Evolutionary conservation across 2,329 filamentous ascomycete genomes (phyloP).

Genomic region (Neurospora sp.): DNA sequence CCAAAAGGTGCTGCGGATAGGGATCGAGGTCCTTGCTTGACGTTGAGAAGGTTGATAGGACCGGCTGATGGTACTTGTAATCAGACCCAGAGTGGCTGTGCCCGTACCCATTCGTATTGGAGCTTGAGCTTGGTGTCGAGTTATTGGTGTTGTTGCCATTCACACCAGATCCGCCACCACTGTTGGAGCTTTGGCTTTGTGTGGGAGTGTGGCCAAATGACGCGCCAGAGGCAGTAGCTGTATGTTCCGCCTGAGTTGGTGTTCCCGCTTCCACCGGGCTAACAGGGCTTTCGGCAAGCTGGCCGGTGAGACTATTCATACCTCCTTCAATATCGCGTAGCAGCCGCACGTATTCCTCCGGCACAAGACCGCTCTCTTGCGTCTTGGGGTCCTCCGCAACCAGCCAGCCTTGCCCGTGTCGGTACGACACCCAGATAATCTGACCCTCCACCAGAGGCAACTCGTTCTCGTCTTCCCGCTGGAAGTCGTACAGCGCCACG

Average conservation of each 20-base stretch:
- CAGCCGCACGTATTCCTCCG: conserved; percentile 90
- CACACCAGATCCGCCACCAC: conserved; percentile 16
- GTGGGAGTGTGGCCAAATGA: conserved; percentile 38
- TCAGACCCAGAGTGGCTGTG: background rate
- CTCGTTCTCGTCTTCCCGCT: conserved; percentile 92
- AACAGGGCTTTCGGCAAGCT: conserved; percentile 41
- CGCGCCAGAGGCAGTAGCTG: conserved; percentile 1
- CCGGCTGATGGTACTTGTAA: conserved; percentile 47
- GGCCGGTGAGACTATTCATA: conserved; percentile 60
- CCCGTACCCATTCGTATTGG: conserved; percentile 36
- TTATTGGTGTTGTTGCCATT: conserved; percentile 10
- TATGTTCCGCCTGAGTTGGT: conserved; percentile 51
- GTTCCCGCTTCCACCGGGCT: conserved; percentile 44
- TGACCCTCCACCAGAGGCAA: conserved; percentile 87
- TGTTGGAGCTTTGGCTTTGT: conserved; percentile 22
- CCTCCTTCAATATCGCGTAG: conserved; percentile 90
- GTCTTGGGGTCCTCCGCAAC: conserved; percentile 94
- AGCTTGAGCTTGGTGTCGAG: conserved; percentile 12
- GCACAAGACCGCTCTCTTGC: conserved; percentile 86
- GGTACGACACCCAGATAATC: conserved; percentile 91
- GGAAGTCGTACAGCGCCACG: conserved; percentile 91
- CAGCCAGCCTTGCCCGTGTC: conserved; percentile 93
- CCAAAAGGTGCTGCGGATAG: conserved; percentile 55
- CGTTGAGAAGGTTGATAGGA: conserved; percentile 60
- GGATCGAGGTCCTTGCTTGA: conserved; percentile 60